phyloP scores from a whole-genome alignment of 805 yeast species.

The Nakazawaea siamensis region DNA sequence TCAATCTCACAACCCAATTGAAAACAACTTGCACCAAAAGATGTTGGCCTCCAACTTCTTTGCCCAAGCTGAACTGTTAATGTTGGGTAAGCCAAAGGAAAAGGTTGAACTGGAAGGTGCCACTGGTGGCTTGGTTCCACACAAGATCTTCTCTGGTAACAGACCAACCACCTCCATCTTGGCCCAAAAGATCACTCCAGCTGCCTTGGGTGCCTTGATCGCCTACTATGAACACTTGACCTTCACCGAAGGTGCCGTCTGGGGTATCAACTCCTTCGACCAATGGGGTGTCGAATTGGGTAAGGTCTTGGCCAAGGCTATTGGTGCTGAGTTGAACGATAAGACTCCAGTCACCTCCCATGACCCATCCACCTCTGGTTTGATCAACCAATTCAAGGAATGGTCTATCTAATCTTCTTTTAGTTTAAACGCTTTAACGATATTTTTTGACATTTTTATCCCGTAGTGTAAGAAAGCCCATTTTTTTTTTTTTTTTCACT shows the following conservation, averaged over 20 bases:
- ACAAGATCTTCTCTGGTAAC: conserved; percentile 95
- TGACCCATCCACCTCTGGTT: conserved; percentile 85
- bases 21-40: conserved; percentile 86
- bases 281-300: conserved; percentile 99
- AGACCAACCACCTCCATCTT: conserved; percentile 98
- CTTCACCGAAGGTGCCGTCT: conserved; percentile 96
- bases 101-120: conserved; percentile 88
- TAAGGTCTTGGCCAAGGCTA: conserved; percentile 93
- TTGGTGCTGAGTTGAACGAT: conserved; percentile 80
- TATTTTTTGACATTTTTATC: too few relatives aligned
- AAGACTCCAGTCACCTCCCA: conserved; percentile 51
- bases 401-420: conserved; percentile 46
- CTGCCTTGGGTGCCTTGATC: conserved; percentile 89
- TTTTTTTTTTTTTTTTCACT: too few relatives aligned
- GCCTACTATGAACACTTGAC: conserved; percentile 98
- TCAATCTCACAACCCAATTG: conserved; percentile 95
- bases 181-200: conserved; percentile 95
- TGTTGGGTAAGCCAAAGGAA: conserved; percentile 87
- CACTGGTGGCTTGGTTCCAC: conserved; percentile 79
- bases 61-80: conserved; percentile 96
- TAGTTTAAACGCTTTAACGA: too few relatives aligned
- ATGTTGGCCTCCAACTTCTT: conserved; percentile 99
- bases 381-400: conserved; percentile 90
- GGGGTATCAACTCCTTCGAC: conserved; percentile 99
- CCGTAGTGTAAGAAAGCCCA: neutral